Evolutionary conservation across 139 green algal genomes (phyloP).

Genomic region (Volvox reticuliferus): DNA sequence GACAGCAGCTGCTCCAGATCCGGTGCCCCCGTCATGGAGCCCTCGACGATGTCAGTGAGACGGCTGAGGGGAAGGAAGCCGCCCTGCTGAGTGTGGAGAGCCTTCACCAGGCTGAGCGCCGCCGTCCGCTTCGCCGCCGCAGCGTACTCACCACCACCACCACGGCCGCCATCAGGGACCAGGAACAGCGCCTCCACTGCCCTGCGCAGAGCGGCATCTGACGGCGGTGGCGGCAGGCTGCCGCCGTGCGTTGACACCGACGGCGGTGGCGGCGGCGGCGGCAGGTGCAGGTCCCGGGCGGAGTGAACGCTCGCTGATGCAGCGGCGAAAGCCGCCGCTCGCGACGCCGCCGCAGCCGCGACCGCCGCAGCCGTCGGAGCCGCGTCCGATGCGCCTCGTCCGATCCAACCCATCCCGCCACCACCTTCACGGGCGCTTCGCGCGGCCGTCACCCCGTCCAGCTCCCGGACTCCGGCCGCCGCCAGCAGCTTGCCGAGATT

Average conservation of each 20-base stretch:
- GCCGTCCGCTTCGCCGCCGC: background rate
- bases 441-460: background rate
- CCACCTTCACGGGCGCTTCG: background rate
- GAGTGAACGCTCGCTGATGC: background rate
- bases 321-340: background rate
- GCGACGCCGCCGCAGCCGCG: background rate
- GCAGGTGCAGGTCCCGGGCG: too few species aligned
- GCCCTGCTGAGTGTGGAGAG: conserved; percentile 15
- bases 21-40: too few species aligned
- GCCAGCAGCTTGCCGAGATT: conserved; percentile 17
- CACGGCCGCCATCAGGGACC: background rate
- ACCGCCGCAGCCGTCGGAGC: background rate
- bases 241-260: background rate
- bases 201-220: background rate
- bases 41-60: background rate
- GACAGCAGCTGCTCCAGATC: conserved; percentile 17
- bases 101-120: conserved; percentile 2
- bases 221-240: background rate
- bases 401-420: background rate
- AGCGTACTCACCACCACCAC: background rate
- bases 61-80: conserved; percentile 29
- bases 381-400: background rate
- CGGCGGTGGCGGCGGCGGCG: background rate
- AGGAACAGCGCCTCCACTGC: conserved; percentile 12
- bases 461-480: background rate